phyloP scores from a whole-genome alignment of 1,284 basidiomycete species.

The Entoloma clypeatum region DNA sequence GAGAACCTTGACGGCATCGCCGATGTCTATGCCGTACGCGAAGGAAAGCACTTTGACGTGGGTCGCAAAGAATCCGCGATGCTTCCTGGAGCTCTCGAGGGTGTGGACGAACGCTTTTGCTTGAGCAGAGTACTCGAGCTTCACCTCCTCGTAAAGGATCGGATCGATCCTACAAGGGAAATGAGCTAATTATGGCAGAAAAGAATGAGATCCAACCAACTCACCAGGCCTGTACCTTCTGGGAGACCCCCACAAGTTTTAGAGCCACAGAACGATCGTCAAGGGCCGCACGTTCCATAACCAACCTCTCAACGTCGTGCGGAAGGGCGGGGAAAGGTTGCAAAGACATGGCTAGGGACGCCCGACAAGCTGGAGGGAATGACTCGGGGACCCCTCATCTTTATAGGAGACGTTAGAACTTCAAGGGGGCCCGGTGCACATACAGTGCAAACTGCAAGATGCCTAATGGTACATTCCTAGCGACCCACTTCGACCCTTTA shows the following conservation, averaged over 20 bases:
- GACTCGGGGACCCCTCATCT: too few relatives aligned
- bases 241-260: constrained; percentile 10
- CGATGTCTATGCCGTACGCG: constrained; percentile 15
- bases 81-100: constrained; percentile 11
- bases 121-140: constrained; percentile 10
- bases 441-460: too few relatives aligned
- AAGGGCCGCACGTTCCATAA: constrained; percentile 12
- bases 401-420: too few relatives aligned
- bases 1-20: constrained; percentile 18
- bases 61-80: constrained; percentile 8
- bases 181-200: not conserved
- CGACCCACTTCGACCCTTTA: too few relatives aligned
- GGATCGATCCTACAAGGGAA: constrained; percentile 13
- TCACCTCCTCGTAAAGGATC: constrained; percentile 14
- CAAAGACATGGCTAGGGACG: too few relatives aligned
- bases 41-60: constrained; percentile 16
- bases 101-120: constrained; percentile 17
- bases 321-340: constrained; percentile 10
- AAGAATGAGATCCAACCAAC: not conserved
- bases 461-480: too few relatives aligned
- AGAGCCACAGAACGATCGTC: constrained; percentile 12
- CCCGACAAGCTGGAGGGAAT: too few relatives aligned
- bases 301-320: constrained; percentile 13
- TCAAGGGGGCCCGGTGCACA: too few relatives aligned
- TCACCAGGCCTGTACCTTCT: constrained; percentile 10